These are phyloP conservation scores for Oxyria digyna DNA, from an alignment of 148 eudicot species.

Conservation along the genomic window DNA sequence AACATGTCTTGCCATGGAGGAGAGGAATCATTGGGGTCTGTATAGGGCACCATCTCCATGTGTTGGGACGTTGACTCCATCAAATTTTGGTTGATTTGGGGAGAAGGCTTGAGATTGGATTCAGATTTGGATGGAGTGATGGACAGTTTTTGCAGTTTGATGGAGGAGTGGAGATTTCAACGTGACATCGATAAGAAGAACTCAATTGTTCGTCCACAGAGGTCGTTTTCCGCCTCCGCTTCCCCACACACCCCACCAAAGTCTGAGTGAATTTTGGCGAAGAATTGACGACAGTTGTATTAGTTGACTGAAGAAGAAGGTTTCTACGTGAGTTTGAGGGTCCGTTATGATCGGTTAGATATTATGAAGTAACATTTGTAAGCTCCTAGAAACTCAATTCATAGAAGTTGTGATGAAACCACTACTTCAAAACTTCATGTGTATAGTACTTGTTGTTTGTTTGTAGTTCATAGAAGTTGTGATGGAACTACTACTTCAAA, in stretches of 20 bases:
- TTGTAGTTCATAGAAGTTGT: no score
- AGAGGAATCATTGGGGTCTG: slow-evolving; percentile 1
- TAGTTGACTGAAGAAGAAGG: no score
- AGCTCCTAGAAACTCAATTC: no score
- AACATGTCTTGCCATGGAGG: slow-evolving; percentile 26
- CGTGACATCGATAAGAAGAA: slow-evolving; percentile 2
- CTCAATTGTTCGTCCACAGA: background rate
- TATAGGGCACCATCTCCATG: slow-evolving; percentile 7
- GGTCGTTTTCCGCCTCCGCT: background rate
- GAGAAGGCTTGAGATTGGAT: background rate
- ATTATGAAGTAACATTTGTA: no score
- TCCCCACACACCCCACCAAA: background rate
- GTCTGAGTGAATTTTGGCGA: background rate
- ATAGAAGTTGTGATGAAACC: no score
- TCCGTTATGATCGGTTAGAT: no score
- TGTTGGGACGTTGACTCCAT: background rate
- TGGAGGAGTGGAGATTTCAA: background rate
- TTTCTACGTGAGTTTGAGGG: no score
- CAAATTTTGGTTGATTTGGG: background rate
- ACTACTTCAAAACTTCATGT: no score
- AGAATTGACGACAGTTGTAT: no score
- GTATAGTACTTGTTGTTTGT: no score
- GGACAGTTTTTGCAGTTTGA: background rate
- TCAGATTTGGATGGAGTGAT: background rate
- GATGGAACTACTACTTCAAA: no score